Conservation (phyloP, 352 stramenopile genomes). For the Globisporangium nodosum region DNA sequence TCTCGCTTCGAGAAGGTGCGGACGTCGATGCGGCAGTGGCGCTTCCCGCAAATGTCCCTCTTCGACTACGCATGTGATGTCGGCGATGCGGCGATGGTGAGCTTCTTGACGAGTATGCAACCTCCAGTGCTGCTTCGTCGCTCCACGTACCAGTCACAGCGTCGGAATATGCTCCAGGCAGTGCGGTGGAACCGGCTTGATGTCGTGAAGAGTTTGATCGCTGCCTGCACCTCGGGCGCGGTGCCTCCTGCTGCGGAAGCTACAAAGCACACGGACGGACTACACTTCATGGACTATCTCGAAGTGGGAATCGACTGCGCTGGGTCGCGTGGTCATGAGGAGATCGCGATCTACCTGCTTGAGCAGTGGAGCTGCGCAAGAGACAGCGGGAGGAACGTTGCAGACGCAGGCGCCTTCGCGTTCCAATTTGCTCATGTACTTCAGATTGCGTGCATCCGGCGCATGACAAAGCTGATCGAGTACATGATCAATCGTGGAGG, state of each 20-base stretch:
- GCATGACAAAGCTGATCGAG: conserved; percentile 28
- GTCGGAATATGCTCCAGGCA: conserved; percentile 49
- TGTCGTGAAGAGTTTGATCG: conserved; percentile 36
- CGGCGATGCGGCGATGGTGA: conserved; percentile 19
- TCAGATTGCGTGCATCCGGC: conserved; percentile 58
- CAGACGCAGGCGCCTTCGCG: conserved; percentile 38
- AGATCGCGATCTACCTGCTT: conserved; percentile 54
- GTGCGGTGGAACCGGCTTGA: conserved; percentile 56
- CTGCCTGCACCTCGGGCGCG: neutral
- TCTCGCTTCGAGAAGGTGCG: conserved; percentile 21
- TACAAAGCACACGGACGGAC: conserved; percentile 12
- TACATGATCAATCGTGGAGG: conserved; percentile 52
- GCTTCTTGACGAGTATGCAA: conserved; percentile 24
- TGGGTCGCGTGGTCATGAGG: conserved; percentile 49
- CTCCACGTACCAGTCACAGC: conserved; percentile 36
- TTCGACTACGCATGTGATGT: conserved; percentile 36
- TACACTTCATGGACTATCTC: conserved; percentile 55
- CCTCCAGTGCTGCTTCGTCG: conserved; percentile 25
- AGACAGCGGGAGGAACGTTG: conserved; percentile 23
- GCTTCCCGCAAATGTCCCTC: conserved; percentile 32
- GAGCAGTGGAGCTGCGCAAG: conserved; percentile 42
- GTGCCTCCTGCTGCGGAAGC: conserved; percentile 3
- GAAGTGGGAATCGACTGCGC: conserved; percentile 52
- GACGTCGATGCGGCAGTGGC: conserved; percentile 28
- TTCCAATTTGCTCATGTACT: conserved; percentile 67